These are phyloP conservation scores for Boletus tylopilopsis DNA, from an alignment of 768 basidiomycete genomes.

Conservation along the genomic window DNA sequence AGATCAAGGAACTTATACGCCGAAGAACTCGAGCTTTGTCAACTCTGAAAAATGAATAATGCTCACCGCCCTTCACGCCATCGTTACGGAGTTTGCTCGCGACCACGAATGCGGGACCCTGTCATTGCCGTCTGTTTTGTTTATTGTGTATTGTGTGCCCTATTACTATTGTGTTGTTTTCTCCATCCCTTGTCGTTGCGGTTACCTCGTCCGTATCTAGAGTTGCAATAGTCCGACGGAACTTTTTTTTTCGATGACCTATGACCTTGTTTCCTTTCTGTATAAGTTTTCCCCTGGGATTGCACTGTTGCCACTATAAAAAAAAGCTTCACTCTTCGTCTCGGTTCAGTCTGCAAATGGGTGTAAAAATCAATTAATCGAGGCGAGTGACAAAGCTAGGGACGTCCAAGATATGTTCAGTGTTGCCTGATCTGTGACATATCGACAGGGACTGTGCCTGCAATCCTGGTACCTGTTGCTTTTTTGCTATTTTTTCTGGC, in stretches of 20 bases:
- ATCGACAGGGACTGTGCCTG: no score
- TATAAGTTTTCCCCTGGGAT: neutral
- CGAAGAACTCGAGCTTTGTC: conserved; percentile 23
- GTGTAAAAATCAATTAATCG: no score
- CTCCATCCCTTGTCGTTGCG: neutral
- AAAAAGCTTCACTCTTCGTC: no score
- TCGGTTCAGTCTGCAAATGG: no score
- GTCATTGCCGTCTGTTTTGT: conserved; percentile 26
- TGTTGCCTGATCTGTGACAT: no score
- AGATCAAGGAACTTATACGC: conserved; percentile 23
- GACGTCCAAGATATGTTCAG: no score
- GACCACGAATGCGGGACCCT: conserved; percentile 13
- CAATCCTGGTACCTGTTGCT: no score
- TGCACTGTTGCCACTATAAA: no score
- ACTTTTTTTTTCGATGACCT: no score
- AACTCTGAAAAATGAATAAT: conserved; percentile 26
- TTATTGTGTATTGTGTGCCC: conserved; percentile 15
- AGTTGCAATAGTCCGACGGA: neutral
- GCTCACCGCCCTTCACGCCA: neutral
- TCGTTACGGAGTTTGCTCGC: conserved; percentile 8
- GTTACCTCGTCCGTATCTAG: conserved; percentile 4
- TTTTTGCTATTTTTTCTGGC: no score
- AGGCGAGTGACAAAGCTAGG: no score
- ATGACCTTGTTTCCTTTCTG: neutral
- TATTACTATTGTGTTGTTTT: conserved; percentile 2